phyloP scores from a whole-genome alignment of 768 basidiomycete genomes.

The Punctularia strigosozonata region DNA sequence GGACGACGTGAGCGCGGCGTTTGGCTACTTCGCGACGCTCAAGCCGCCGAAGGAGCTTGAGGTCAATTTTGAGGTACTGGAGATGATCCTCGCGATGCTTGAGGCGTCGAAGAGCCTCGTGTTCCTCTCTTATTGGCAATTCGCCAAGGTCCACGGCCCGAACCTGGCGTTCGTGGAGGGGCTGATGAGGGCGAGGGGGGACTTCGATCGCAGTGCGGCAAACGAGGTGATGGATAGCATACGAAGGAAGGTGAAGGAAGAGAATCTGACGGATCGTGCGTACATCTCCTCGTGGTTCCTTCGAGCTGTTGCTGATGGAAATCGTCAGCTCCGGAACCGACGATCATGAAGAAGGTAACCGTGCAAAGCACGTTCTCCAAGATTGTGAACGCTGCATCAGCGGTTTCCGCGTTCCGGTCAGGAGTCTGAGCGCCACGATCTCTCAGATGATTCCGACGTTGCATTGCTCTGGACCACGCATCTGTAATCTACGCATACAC shows the following conservation, averaged over 20 bases:
- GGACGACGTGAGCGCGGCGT: conserved; percentile 67
- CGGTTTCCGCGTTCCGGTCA: not conserved
- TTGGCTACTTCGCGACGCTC: conserved; percentile 69
- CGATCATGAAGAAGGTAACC: conserved; percentile 85
- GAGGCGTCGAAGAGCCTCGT: conserved; percentile 82
- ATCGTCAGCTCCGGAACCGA: conserved; percentile 59
- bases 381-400: conserved; percentile 5
- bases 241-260: conserved; percentile 87
- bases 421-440: not conserved
- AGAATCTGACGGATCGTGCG: conserved; percentile 73
- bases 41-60: conserved; percentile 77
- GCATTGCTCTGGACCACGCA: not conserved
- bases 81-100: conserved; percentile 69
- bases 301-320: conserved; percentile 7
- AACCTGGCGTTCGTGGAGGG: conserved; percentile 87
- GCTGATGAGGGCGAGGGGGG: conserved; percentile 79
- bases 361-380: conserved; percentile 61
- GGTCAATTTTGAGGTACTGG: conserved; percentile 73
- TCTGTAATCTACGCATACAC: conserved; percentile 1
- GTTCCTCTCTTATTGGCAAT: conserved; percentile 88
- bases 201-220: conserved; percentile 80
- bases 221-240: conserved; percentile 91
- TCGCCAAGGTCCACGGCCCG: conserved; percentile 89
- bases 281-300: conserved; percentile 8
- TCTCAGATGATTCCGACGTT: not conserved